phyloP scores from a whole-genome alignment of 305 asterid genomes.

The Euphrasia arctica region DNA sequence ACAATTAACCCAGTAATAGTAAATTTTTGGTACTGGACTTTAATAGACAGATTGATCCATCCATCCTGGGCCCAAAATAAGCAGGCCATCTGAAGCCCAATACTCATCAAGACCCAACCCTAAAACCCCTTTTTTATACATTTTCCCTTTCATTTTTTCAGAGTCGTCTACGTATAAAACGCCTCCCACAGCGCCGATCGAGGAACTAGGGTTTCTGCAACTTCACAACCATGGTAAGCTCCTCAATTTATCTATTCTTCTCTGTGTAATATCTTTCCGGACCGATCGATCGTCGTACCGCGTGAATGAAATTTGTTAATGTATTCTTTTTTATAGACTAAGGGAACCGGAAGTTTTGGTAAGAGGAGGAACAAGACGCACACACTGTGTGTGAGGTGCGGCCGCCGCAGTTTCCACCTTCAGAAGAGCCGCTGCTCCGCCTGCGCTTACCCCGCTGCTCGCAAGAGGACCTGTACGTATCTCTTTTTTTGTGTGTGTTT shows the following conservation, averaged over 20 bases:
- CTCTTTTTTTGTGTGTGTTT: background rate
- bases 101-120: too few species aligned
- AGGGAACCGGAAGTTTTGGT: constrained; percentile 95
- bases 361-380: constrained; percentile 98
- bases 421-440: constrained; percentile 98
- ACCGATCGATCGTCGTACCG: background rate
- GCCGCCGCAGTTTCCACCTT: constrained; percentile 92
- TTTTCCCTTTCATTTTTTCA: background rate
- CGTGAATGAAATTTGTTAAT: background rate
- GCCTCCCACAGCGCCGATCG: constrained; percentile 23
- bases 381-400: constrained; percentile 91
- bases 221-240: constrained; percentile 45
- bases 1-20: too few species aligned
- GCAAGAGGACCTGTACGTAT: constrained; percentile 77
- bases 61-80: too few species aligned
- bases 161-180: constrained; percentile 6
- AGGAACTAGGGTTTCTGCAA: constrained; percentile 38
- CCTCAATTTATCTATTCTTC: background rate
- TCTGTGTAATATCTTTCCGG: background rate
- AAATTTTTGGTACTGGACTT: too few species aligned
- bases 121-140: constrained; percentile 18
- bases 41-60: too few species aligned
- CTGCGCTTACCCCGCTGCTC: constrained; percentile 96
- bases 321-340: constrained; percentile 36
- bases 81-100: constrained; percentile 25